Conservation (phyloP, 495 filamentous ascomycete genomes). For the Haplographium delicatum region DNA sequence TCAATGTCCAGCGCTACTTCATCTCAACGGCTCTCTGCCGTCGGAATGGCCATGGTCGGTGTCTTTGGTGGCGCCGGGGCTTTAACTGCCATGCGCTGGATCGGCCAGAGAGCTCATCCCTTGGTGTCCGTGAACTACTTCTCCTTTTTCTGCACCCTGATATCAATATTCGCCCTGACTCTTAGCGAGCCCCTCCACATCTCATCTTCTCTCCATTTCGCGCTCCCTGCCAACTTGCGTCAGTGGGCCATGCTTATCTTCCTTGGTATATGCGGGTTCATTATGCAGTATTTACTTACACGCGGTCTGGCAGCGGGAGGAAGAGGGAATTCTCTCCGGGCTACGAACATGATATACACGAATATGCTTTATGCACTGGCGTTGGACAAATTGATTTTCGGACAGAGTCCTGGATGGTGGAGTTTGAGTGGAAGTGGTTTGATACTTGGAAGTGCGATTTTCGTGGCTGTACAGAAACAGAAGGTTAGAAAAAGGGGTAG, state of each 20-base stretch:
- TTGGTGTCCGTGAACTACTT: constrained; percentile 88
- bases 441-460: constrained; percentile 77
- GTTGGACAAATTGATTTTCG: constrained; percentile 77
- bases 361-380: constrained; percentile 88
- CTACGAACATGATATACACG: constrained; percentile 86
- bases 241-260: constrained; percentile 71
- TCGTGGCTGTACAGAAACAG: constrained; percentile 59
- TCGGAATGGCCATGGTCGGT: constrained; percentile 69
- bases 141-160: constrained; percentile 60
- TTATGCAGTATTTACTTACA: constrained; percentile 86
- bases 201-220: constrained; percentile 13
- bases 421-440: constrained; percentile 70
- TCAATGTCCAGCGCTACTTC: constrained; percentile 42
- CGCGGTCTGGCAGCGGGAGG: constrained; percentile 62
- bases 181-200: constrained; percentile 39
- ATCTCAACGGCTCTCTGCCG: constrained; percentile 64
- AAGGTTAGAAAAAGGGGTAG: constrained; percentile 26
- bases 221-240: constrained; percentile 45
- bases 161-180: constrained; percentile 54
- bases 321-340: constrained; percentile 55
- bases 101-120: constrained; percentile 78
- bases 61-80: constrained; percentile 76
- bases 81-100: constrained; percentile 77
- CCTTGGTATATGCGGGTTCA: constrained; percentile 71
- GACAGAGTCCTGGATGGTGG: constrained; percentile 56